Evolutionary conservation across 306 rosid genomes (phyloP).

Genomic region (Lithocarpus polystachyus): DNA sequence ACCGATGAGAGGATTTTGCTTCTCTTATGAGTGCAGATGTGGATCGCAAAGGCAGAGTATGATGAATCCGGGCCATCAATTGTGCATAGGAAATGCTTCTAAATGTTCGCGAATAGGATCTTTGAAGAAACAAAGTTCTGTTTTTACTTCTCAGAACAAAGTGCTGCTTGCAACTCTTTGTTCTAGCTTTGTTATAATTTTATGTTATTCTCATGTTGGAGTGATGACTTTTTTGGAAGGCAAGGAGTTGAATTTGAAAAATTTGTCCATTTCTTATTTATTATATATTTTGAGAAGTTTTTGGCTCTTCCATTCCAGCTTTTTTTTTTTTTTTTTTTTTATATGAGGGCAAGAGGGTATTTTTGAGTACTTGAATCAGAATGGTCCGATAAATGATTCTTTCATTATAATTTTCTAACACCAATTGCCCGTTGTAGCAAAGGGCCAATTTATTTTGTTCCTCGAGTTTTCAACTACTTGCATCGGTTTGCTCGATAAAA

Average conservation of each 20-base stretch:
- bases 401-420: too few relatives aligned
- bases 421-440: too few relatives aligned
- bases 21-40: constrained; percentile 67
- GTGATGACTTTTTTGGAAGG: constrained; percentile 43
- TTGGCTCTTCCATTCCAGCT: constrained; percentile 9
- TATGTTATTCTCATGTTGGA: constrained; percentile 48
- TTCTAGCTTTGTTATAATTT: constrained; percentile 47
- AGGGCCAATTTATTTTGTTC: too few relatives aligned
- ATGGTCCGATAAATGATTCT: too few relatives aligned
- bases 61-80: constrained; percentile 98
- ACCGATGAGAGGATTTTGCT: not conserved
- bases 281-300: constrained; percentile 24
- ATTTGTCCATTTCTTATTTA: constrained; percentile 30
- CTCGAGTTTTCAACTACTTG: too few relatives aligned
- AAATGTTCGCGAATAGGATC: constrained; percentile 38
- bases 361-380: not conserved
- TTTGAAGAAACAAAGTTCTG: constrained; percentile 35
- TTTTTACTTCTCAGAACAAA: constrained; percentile 30
- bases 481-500: too few relatives aligned
- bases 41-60: constrained; percentile 98
- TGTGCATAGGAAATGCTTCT: constrained; percentile 99
- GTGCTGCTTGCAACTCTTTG: constrained; percentile 35
- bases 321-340: not conserved
- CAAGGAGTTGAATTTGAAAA: constrained; percentile 39
- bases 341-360: not conserved